phyloP scores from a whole-genome alignment of 176 grass and related monocot genomes.

The Carex littledalei region DNA sequence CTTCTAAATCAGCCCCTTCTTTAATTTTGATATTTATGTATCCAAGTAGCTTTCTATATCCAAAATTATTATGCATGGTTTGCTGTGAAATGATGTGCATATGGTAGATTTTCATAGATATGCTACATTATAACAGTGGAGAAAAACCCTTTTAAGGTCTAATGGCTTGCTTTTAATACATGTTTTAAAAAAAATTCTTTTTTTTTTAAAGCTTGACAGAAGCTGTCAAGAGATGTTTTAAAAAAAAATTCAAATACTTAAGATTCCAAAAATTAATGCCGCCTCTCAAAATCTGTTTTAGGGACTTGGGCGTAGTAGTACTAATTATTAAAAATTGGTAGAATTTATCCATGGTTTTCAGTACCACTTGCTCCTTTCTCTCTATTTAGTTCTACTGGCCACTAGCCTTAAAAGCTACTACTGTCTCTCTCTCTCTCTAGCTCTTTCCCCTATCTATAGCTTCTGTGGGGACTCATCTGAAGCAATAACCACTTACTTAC shows the following conservation, averaged over 20 bases:
- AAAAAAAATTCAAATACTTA: neutral
- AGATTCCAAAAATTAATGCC: neutral
- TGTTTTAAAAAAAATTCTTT: too few species aligned
- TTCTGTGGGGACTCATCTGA: neutral
- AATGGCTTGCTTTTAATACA: neutral
- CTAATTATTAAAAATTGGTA: neutral
- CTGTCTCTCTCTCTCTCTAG: neutral
- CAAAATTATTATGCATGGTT: neutral
- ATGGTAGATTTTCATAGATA: neutral
- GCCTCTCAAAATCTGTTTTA: neutral
- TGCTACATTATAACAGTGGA: neutral
- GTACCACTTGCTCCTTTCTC: neutral
- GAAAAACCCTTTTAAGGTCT: neutral
- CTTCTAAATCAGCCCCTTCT: too few species aligned
- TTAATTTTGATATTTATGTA: too few species aligned
- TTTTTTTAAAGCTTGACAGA: too few species aligned
- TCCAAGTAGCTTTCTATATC: neutral
- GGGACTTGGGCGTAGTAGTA: neutral
- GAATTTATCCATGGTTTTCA: neutral
- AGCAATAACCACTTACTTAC: neutral
- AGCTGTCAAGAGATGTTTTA: too few species aligned
- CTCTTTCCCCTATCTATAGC: neutral
- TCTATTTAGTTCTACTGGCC: conserved; percentile 13
- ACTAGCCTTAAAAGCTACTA: conserved; percentile 8
- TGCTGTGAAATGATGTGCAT: neutral